Conservation (phyloP, 805 yeast species). For the Kluyveromyces aestuarii region DNA sequence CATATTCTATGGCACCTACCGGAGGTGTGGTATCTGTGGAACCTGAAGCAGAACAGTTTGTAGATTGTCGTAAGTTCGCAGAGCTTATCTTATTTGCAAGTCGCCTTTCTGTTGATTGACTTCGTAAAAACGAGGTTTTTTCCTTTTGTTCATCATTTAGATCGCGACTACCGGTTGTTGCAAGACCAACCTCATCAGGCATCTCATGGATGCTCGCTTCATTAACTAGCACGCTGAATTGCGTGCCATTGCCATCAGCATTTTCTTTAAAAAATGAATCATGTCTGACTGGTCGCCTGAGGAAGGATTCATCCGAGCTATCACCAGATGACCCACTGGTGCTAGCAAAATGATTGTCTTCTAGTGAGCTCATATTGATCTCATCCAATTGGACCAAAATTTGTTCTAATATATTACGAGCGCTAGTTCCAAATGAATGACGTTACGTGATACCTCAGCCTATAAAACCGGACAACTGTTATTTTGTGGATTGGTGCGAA, state of each 20-base stretch:
- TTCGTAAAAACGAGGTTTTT: no score
- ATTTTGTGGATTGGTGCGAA: no score
- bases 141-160: no score
- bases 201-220: background rate
- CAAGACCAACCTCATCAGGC: background rate
- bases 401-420: no score
- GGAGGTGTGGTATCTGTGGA: background rate
- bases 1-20: background rate
- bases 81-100: background rate
- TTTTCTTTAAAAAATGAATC: conserved; percentile 1
- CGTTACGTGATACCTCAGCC: no score
- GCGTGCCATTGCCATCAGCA: background rate
- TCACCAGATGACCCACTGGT: background rate
- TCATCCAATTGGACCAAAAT: background rate
- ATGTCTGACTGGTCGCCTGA: background rate
- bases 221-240: background rate
- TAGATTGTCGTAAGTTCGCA: background rate
- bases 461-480: no score
- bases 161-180: no score
- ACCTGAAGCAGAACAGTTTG: background rate
- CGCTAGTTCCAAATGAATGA: no score
- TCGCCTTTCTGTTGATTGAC: background rate
- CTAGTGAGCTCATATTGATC: background rate
- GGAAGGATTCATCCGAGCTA: background rate
- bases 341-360: background rate